Evolutionary conservation across 352 stramenopile species (phyloP), one percentile per base, ranked within the genome.

Genomic region (Blastocystis sp.): DNA sequence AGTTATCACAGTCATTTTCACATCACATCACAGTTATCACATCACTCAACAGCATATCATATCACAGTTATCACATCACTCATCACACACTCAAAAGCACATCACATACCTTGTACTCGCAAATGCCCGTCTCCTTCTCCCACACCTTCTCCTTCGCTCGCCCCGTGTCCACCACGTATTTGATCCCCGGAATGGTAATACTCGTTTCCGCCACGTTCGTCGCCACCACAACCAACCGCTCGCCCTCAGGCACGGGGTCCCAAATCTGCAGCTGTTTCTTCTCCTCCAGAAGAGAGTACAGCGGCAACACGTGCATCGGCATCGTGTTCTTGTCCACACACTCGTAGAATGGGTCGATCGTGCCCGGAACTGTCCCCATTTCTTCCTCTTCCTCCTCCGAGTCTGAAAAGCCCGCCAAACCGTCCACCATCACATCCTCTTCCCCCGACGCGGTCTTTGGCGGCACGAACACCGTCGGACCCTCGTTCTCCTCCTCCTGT

Each of bases 131-230:
- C 10, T 90, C 80, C 52, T 95, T 90, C 89, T 98, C 94, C 64
- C 97, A 98, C 68, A 98, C 96, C 68, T 95, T 93, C 87, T 96
- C 95, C 91, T 99, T 99, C 34, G 95, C 95, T 52, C 96, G 92
- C 3, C 96, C 97, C 69, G 93, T 95, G 76, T 99, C 97, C 0
- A 99, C 96, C 24, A 99, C 97, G 81, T 98, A 98, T 59, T 95
- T 79, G 54, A 93, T 92, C 2, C 92, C 93, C 9, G 94, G 94
- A 77, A 98, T 98, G 28, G 95, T 98, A 52, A 98, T 90, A 52
- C 94, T 97, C 17, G 96, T 99, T 91, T 99, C 97, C 0, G 96
- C 96, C 61, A 99, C 96, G 90, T 99, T 99, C 21, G 96, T 99
- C 17, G 96, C 94, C 24, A 98, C 92, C 3, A 99, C 95, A 59